These are phyloP conservation scores for Scheffersomyces stipitis DNA, from an alignment of 805 yeast species.

Conservation along the genomic window DNA sequence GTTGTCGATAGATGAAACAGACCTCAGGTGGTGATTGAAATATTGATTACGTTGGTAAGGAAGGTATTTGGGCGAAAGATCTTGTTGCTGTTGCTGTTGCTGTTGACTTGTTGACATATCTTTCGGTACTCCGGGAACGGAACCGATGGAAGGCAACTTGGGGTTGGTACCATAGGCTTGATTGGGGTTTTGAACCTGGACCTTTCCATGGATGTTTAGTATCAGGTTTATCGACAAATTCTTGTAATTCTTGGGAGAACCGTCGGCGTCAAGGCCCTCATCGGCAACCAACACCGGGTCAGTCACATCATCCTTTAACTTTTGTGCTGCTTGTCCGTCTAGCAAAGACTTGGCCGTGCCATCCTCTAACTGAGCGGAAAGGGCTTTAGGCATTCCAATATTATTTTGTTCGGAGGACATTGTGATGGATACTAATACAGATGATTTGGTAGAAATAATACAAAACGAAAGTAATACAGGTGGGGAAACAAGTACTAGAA, in stretches of 20 bases:
- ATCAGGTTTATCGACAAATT: conserved; percentile 9
- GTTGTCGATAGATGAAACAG: background rate
- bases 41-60: background rate
- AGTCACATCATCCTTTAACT: no score
- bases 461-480: no score
- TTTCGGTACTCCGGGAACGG: background rate
- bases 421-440: no score
- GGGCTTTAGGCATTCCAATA: no score
- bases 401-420: no score
- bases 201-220: conserved; percentile 4
- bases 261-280: no score
- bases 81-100: background rate
- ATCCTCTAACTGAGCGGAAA: no score
- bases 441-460: no score
- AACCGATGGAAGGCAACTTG: background rate
- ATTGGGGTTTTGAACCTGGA: background rate
- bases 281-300: no score
- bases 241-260: conserved; percentile 7
- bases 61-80: background rate
- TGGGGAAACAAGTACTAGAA: no score
- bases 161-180: background rate
- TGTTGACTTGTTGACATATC: background rate
- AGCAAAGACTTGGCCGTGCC: no score
- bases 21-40: background rate
- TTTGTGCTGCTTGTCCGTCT: no score